phyloP scores from a whole-genome alignment of 257 asterid species.

The Avicennia marina region DNA sequence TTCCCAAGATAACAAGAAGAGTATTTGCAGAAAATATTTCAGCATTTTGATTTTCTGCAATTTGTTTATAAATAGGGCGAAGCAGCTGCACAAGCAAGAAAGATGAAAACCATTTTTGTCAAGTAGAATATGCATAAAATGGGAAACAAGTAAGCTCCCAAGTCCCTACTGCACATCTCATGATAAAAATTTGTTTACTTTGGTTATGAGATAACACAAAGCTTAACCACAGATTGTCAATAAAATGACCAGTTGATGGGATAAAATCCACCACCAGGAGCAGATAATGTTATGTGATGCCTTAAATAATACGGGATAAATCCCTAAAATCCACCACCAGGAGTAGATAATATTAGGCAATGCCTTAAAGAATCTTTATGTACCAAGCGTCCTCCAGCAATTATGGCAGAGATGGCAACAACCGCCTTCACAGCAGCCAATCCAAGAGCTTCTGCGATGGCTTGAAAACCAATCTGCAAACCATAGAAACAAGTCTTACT shows the following conservation, averaged over 20 bases:
- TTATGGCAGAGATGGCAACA: constrained; percentile 94
- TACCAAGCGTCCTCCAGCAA: constrained; percentile 98
- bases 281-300: constrained; percentile 8
- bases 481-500: background rate
- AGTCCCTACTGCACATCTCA: too few species aligned
- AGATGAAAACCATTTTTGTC: too few species aligned
- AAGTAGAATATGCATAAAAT: too few species aligned
- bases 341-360: background rate
- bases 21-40: constrained; percentile 98
- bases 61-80: constrained; percentile 95
- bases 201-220: too few species aligned
- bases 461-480: constrained; percentile 86
- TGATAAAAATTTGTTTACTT: too few species aligned
- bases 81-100: constrained; percentile 73
- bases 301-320: too few species aligned
- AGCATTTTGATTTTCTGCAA: constrained; percentile 97
- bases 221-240: constrained; percentile 5
- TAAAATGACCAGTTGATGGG: constrained; percentile 8
- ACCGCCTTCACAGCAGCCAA: constrained; percentile 98
- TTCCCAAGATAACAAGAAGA: constrained; percentile 94
- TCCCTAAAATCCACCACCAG: background rate
- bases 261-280: constrained; percentile 15
- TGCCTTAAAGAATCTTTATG: constrained; percentile 8
- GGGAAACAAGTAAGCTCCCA: too few species aligned
- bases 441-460: constrained; percentile 99